A percentile compares a stretch with the other conserved stretches of the same genome.
Evolutionary conservation across 164 flowering plant species (phyloP).

Genomic region (Chloranthus sessilifolius): DNA sequence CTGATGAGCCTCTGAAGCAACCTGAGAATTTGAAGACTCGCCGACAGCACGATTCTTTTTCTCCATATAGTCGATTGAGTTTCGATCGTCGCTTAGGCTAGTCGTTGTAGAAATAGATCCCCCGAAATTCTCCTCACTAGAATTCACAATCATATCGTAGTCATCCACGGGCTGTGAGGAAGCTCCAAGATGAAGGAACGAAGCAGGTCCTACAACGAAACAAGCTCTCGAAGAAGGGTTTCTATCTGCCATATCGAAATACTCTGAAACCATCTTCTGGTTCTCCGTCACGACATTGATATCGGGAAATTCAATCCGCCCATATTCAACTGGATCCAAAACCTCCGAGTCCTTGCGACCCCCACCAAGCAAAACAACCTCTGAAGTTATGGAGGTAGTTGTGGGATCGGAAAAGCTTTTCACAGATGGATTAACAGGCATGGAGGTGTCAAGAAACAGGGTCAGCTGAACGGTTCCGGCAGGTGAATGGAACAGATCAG

Average conservation of each 20-base stretch:
- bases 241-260: conserved; percentile 30
- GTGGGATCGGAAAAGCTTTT: conserved; percentile 17
- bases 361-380: conserved; percentile 57
- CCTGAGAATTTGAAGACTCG: conserved; percentile 27
- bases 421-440: conserved; percentile 12
- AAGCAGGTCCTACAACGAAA: conserved; percentile 23
- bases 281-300: conserved; percentile 53
- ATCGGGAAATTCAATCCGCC: conserved; percentile 82
- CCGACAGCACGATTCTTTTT: conserved; percentile 27
- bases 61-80: conserved; percentile 40
- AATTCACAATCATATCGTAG: conserved; percentile 50
- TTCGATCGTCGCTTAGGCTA: conserved; percentile 56
- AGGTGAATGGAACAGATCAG: conserved; percentile 76
- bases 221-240: conserved; percentile 21
- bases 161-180: conserved; percentile 39
- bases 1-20: conserved; percentile 23
- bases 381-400: conserved; percentile 56
- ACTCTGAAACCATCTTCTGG: conserved; percentile 71
- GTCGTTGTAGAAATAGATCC: conserved; percentile 48
- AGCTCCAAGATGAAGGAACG: conserved; percentile 67
- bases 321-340: conserved; percentile 51
- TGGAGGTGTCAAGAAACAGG: conserved; percentile 37
- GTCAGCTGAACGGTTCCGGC: conserved; percentile 69
- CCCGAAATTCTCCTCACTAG: conserved; percentile 30
- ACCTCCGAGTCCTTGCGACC: conserved; percentile 36